These are phyloP conservation scores for Chaetomiaceae sp. DNA, from an alignment of 2,329 filamentous ascomycete genomes.

Conservation along the genomic window DNA sequence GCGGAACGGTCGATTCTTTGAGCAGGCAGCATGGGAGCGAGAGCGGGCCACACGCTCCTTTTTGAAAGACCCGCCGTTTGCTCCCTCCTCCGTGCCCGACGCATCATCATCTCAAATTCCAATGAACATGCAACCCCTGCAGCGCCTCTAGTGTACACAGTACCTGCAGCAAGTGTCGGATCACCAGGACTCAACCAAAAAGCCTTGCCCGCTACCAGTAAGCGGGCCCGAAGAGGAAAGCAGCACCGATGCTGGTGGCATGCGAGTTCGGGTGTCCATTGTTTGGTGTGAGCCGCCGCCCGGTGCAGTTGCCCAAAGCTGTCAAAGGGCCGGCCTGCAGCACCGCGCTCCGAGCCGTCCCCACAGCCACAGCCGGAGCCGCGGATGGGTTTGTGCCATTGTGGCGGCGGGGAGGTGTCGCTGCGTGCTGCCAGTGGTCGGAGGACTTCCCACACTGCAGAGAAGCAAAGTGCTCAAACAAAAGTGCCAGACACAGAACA, in stretches of 20 bases:
- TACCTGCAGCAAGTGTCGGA: neutral
- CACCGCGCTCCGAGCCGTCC: too few relatives aligned
- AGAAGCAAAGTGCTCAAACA: too few relatives aligned
- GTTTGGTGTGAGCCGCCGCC: neutral
- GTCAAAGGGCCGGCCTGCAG: neutral
- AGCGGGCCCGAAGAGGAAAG: conserved; percentile 11
- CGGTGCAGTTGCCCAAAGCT: conserved; percentile 7
- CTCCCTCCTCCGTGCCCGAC: neutral
- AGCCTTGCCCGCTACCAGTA: neutral
- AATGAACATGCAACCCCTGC: neutral
- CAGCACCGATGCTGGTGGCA: conserved; percentile 1
- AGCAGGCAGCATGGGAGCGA: too few relatives aligned
- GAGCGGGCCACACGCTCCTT: neutral
- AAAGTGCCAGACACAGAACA: too few relatives aligned
- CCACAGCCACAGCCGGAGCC: too few relatives aligned
- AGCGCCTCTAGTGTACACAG: too few relatives aligned
- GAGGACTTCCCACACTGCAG: too few relatives aligned
- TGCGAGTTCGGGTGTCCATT: neutral
- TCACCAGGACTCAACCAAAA: neutral
- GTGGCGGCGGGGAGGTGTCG: too few relatives aligned
- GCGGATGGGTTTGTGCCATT: too few relatives aligned
- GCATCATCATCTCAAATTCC: neutral
- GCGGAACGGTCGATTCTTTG: too few relatives aligned
- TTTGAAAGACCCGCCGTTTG: neutral
- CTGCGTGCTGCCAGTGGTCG: too few relatives aligned